Evolutionary conservation across 1,139 yeast genomes (phyloP), one percentile per base, ranked within the genome.

Genomic region (Candida anutae): DNA sequence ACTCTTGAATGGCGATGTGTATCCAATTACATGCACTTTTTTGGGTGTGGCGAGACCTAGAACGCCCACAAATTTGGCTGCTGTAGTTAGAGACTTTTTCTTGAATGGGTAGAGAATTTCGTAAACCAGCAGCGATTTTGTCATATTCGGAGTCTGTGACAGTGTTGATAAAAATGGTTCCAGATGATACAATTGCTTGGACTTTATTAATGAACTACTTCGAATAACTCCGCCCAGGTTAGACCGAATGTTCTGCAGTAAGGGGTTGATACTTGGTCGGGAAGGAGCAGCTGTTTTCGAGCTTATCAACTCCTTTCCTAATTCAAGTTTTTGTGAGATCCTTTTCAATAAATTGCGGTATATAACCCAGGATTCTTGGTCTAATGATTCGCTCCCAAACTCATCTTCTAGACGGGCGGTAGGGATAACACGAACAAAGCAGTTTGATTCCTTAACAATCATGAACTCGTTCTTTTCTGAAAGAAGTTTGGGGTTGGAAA

Each of bases 1-100:
- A 12, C 9, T 8, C 10, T 17, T 17, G 19, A 8, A 17, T 5
- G 36, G 38, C 2, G 36, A 37, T 15, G 29, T 23, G 27, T 49
- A 50, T 19, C 32, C 29, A 5, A 46, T 29, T 6, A 26, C 26
- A 21, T 46, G 42, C 19, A 40, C 45, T 3, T 16, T 22, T 13
- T 36, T 38, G 3, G 46, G 42, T 0, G 53, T 45, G 12, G 25
- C 24, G 9, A 46, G 30, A 5, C 37, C 36, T 13, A 50, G 20
- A 25, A 42, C 27, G 3, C 57, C 58, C 26, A 50, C 37, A 6
- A 42, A 33, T 25, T 46, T 48, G n/a, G 47, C 38, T n/a, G 43
- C 42, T n/a, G n/a, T n/a, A 3, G 52, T 34, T 5, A 52, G 33
- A 2, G 38, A 22, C 33, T 46, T 49, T 29, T 48, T 49, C 27